These are phyloP conservation scores for Boletus mariae DNA, from an alignment of 1,284 basidiomycete species.

Conservation along the genomic window DNA sequence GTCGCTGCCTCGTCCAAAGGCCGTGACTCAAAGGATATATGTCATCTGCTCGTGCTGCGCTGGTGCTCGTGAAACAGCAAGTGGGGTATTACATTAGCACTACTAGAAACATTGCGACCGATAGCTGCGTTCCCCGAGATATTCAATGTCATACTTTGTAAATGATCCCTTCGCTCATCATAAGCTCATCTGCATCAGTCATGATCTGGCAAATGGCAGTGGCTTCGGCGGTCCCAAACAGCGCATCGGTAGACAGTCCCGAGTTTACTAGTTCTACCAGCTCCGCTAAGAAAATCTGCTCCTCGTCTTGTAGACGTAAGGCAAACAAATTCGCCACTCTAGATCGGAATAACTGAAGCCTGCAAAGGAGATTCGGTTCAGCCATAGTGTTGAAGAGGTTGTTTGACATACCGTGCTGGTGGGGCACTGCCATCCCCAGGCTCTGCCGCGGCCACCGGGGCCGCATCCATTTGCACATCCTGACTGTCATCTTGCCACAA, in stretches of 20 bases:
- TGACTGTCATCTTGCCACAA: constrained; percentile 62
- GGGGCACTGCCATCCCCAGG: constrained; percentile 42
- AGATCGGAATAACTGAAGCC: constrained; percentile 74
- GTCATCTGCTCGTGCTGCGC: no score
- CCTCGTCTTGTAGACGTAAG: constrained; percentile 67
- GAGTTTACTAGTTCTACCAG: constrained; percentile 80
- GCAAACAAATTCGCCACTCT: constrained; percentile 72
- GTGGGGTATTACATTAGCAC: background rate
- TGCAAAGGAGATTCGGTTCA: constrained; percentile 31
- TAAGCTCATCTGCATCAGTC: constrained; percentile 82
- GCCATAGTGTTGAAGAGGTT: background rate
- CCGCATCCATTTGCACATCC: constrained; percentile 60
- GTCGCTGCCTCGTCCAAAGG: no score
- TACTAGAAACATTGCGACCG: background rate
- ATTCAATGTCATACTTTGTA: constrained; percentile 55
- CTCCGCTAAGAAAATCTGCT: constrained; percentile 67
- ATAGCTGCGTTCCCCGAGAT: background rate
- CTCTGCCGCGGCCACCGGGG: constrained; percentile 33
- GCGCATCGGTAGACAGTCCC: constrained; percentile 60
- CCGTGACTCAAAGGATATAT: no score
- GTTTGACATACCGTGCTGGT: constrained; percentile 52
- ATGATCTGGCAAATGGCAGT: constrained; percentile 72
- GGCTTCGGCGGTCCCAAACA: constrained; percentile 84
- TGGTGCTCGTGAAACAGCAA: no score
- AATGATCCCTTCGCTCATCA: constrained; percentile 81